Conservation (phyloP, 108 stramenopile genomes). For the Stephanodiscus minutulus region DNA sequence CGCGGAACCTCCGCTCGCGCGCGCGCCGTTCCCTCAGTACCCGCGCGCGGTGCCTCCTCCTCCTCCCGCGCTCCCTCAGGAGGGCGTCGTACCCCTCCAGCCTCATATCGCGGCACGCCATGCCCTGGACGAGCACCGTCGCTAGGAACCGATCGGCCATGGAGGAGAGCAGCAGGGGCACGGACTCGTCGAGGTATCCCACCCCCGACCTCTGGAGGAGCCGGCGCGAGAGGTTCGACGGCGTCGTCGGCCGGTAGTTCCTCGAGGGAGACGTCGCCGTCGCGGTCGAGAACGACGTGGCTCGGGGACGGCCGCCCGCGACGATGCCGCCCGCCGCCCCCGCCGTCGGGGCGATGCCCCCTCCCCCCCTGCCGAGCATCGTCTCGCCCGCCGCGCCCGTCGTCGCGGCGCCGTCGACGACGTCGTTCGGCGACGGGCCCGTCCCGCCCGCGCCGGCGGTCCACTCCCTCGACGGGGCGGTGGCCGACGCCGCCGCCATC, state of each 20-base stretch:
- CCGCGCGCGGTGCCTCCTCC: slow-evolving; percentile 55
- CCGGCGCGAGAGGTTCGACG: slow-evolving; percentile 72
- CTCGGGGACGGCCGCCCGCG: not conserved
- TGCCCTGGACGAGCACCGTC: slow-evolving; percentile 75
- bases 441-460: not conserved
- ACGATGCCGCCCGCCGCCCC: not conserved
- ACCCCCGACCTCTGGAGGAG: slow-evolving; percentile 77
- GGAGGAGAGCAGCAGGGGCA: slow-evolving; percentile 66
- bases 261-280: not conserved
- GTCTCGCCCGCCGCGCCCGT: not conserved
- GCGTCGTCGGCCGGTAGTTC: slow-evolving; percentile 68
- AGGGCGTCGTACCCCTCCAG: slow-evolving; percentile 70
- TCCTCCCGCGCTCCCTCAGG: slow-evolving; percentile 42
- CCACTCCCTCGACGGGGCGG: not conserved
- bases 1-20: slow-evolving; percentile 53
- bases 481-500: not conserved
- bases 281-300: not conserved
- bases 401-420: slow-evolving; percentile 17
- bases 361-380: not conserved
- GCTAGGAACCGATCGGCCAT: slow-evolving; percentile 85
- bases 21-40: slow-evolving; percentile 48
- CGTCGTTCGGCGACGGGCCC: slow-evolving; percentile 13
- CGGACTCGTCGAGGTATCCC: slow-evolving; percentile 78
- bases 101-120: slow-evolving; percentile 81
- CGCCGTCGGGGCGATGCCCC: not conserved